Evolutionary conservation across 768 basidiomycete genomes (phyloP).

Genomic region (Suillus occidentalis): DNA sequence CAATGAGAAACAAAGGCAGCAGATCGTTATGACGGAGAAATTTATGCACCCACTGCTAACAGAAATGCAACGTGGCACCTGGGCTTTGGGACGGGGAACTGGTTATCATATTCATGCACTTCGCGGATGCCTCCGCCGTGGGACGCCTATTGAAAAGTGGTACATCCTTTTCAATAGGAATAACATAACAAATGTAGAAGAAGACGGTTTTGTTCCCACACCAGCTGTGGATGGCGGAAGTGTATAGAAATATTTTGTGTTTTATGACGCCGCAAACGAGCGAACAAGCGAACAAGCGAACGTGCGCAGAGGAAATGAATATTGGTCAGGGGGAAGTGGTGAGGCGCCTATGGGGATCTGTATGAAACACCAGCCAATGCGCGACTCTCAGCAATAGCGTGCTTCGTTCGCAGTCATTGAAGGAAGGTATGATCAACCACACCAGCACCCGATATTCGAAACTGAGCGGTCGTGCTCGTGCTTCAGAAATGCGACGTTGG

Average conservation of each 20-base stretch:
- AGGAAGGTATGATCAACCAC: neutral
- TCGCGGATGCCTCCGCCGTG: neutral
- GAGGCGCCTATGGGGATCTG: neutral
- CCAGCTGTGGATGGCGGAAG: neutral
- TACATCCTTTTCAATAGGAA: neutral
- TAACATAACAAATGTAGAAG: neutral
- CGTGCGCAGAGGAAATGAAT: neutral
- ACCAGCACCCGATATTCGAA: neutral
- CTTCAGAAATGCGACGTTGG: conserved; percentile 20
- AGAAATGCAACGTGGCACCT: neutral
- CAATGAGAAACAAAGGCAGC: neutral
- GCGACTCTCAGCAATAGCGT: neutral
- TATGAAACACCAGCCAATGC: neutral
- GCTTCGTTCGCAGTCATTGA: neutral
- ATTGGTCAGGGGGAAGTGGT: neutral
- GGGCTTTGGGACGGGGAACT: neutral
- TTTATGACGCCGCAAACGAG: neutral
- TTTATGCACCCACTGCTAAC: neutral
- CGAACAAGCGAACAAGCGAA: neutral
- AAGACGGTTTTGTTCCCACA: neutral
- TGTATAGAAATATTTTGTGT: neutral
- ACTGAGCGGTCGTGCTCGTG: neutral
- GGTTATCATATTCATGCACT: neutral
- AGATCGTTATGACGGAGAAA: too few relatives aligned
- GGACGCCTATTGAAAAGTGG: neutral